These are phyloP conservation scores for Serendipita sp. DNA, from an alignment of 768 basidiomycete genomes.

Conservation along the genomic window DNA sequence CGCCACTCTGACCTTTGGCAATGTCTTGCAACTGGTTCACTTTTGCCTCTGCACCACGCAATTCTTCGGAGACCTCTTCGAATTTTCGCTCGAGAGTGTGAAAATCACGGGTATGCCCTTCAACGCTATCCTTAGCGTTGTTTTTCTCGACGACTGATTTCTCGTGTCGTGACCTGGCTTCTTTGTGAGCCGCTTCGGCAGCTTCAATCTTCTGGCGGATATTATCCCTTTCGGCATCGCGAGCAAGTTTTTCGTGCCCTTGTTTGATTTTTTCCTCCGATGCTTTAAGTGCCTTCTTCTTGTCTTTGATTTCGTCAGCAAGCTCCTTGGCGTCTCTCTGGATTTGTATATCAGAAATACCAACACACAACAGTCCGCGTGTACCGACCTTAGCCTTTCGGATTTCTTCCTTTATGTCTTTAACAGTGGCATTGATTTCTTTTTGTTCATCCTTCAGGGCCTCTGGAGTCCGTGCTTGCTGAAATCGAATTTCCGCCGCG, in stretches of 20 bases:
- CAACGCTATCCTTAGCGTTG: neutral
- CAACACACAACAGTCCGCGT: neutral
- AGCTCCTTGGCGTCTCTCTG: neutral
- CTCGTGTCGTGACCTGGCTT: neutral
- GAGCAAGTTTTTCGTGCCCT: neutral
- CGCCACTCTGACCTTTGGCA: neutral
- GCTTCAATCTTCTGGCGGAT: neutral
- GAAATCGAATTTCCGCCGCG: slow-evolving; percentile 25
- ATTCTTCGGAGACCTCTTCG: neutral
- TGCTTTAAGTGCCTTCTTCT: neutral
- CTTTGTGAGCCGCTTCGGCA: neutral
- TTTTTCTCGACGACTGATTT: neutral
- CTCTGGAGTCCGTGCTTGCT: slow-evolving; percentile 31
- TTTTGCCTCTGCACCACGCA: neutral
- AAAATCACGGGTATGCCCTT: neutral
- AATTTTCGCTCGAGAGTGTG: slow-evolving; percentile 7
- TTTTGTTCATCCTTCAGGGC: slow-evolving; percentile 27
- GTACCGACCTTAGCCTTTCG: slow-evolving; percentile 29
- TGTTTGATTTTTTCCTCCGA: neutral
- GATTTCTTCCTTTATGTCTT: slow-evolving; percentile 31
- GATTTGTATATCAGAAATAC: too few relatives aligned
- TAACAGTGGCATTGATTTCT: slow-evolving; percentile 27
- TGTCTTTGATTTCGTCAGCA: neutral
- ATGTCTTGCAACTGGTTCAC: neutral
- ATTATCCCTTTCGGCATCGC: neutral